Base-by-base conservation (phyloP, 2,329 filamentous ascomycete genomes). In the Colletotrichum phormii region DNA sequence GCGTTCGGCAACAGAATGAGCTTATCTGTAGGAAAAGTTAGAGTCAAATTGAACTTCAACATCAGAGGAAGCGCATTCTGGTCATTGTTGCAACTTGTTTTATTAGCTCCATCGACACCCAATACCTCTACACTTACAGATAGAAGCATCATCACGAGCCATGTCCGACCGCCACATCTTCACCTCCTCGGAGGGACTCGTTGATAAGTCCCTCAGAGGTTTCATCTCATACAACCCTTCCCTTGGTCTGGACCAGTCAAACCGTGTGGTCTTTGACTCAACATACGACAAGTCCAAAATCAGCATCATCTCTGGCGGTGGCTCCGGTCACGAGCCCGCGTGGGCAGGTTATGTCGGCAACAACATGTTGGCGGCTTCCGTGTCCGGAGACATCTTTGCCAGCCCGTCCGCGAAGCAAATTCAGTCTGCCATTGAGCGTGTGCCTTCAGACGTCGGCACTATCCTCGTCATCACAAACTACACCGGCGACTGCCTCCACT, bases 391-490 rank as follows among this genome's bases (percentile, higher is more conserved):
- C 77, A 88, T 92, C 75, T 92, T 92, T 75, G 90, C 90, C 18
- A 89, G 87, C 7, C 90, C 90, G 0, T 90, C 88, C 71, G 90
- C 90, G 12, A 89, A 88, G 72, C 90, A 92, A 80, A 90, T 92
- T 67, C 79, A 91, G 9, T 86, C 89, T 1, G 90, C 86, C 6
- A 86, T 92, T 53, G 86, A 88, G 64, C 84, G 85, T 58, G 87
- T 86, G 12, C 88, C 86, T n/a, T 90, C 84, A 33, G 83, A 85
- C 42, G 83, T 82, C 76, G 90, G 90, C 49, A 88, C 87, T 2
- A 87, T 92, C 60, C 82, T 92, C 1, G 87, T 92, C 62, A 87
- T 91, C 73, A 91, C 89, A 58, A 92, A 92, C 80, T 91, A 92
- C 79, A 91, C 90, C 0, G 90, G 90, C 59, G 90, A 91, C 79